A percentile compares a stretch with the other conserved stretches of the same genome.
Conservation (phyloP, 176 grass and related monocot genomes). For the Alloteropsis semialata region DNA sequence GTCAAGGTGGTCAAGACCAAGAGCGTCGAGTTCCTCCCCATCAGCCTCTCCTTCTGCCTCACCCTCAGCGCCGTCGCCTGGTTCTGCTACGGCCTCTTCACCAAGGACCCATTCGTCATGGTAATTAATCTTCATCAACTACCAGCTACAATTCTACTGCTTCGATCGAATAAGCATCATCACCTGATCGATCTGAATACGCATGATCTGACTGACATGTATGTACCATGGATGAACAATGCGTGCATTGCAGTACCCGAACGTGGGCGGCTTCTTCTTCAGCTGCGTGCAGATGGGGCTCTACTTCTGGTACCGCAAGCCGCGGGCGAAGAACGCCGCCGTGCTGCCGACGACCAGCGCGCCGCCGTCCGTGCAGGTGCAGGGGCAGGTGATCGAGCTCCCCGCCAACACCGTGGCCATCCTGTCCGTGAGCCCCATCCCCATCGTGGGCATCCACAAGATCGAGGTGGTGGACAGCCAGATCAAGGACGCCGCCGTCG, state of each 20-base stretch:
- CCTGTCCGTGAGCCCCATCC: slow-evolving; percentile 52
- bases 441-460: slow-evolving; percentile 62
- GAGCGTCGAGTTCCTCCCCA: slow-evolving; percentile 92
- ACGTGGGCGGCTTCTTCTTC: slow-evolving; percentile 73
- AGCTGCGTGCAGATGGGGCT: slow-evolving; percentile 75
- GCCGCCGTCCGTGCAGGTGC: neutral
- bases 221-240: no score
- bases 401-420: slow-evolving; percentile 51
- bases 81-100: slow-evolving; percentile 81
- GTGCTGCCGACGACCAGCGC: slow-evolving; percentile 38
- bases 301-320: slow-evolving; percentile 69
- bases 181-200: no score
- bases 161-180: no score
- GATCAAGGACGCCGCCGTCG: neutral
- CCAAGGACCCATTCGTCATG: slow-evolving; percentile 61
- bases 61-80: slow-evolving; percentile 68
- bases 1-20: slow-evolving; percentile 79
- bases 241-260: slow-evolving; percentile 80
- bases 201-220: no score
- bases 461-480: slow-evolving; percentile 42
- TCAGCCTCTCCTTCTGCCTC: slow-evolving; percentile 73
- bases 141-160: no score
- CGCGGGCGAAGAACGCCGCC: slow-evolving; percentile 1
- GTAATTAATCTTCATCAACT: slow-evolving; percentile 37
- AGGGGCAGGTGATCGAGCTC: slow-evolving; percentile 43